Percentiles rank a stretch among this genome's conserved stretches.
Evolutionary conservation across 2,329 filamentous ascomycete species (phyloP).

Genomic region (Aspergillus pseudoglaucus): DNA sequence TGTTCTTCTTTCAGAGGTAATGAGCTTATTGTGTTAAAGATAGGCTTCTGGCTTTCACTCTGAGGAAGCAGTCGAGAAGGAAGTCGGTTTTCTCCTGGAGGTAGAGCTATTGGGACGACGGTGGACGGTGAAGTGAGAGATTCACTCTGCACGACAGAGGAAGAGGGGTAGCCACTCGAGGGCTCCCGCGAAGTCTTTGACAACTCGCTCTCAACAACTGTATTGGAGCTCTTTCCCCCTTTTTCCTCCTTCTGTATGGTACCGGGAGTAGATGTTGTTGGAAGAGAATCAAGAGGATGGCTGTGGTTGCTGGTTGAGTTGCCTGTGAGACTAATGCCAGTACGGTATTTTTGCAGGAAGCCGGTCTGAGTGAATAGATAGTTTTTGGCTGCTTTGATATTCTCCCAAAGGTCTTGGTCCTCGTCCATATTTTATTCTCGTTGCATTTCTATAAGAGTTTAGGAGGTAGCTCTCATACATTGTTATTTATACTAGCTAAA

Average conservation of each 20-base stretch:
- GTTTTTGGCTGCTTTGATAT: conserved; percentile 2
- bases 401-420: conserved; percentile 3
- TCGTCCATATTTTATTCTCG: background rate
- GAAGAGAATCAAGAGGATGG: background rate
- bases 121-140: background rate
- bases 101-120: background rate
- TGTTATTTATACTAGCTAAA: no score
- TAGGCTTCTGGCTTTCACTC: background rate
- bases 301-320: background rate
- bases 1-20: background rate
- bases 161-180: background rate
- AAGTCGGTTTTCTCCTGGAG: background rate
- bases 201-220: background rate
- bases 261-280: background rate
- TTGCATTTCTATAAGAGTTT: background rate
- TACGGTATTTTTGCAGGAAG: background rate
- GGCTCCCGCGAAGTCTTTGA: background rate
- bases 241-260: background rate
- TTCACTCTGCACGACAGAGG: background rate
- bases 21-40: background rate
- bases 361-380: background rate
- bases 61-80: background rate
- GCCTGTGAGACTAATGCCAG: background rate
- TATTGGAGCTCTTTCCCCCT: background rate
- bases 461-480: no score